phyloP scores from a whole-genome alignment of 495 filamentous ascomycete genomes.

The Chaetomium cochliodes region DNA sequence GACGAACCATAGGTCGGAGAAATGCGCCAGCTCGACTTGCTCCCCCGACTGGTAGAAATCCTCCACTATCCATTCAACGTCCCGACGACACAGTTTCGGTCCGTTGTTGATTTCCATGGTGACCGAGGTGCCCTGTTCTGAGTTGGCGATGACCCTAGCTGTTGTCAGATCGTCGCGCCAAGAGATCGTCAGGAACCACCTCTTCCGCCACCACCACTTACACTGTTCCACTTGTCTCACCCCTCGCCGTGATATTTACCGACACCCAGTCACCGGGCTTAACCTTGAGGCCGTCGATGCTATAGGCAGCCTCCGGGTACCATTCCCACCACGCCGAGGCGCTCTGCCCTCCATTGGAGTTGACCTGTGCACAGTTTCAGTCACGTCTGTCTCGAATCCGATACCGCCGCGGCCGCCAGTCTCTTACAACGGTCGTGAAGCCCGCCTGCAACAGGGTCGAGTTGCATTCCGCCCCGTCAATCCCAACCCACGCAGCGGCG shows the following conservation, averaged over 20 bases:
- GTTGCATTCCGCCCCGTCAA: conserved; percentile 36
- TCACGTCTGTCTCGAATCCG: background rate
- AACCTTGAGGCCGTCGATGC: conserved; percentile 50
- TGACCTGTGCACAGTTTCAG: conserved; percentile 22
- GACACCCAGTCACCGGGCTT: conserved; percentile 56
- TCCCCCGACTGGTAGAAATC: conserved; percentile 33
- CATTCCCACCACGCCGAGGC: conserved; percentile 61
- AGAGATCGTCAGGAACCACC: background rate
- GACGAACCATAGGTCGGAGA: conserved; percentile 41
- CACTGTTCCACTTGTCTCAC: conserved; percentile 46
- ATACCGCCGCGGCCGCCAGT: background rate
- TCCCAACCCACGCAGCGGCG: conserved; percentile 34
- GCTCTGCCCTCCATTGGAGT: conserved; percentile 34
- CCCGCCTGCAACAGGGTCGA: conserved; percentile 32
- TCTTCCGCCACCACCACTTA: conserved; percentile 19
- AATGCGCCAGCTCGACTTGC: conserved; percentile 37
- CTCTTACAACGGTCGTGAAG: conserved; percentile 33
- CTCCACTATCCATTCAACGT: conserved; percentile 46
- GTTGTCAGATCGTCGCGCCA: background rate
- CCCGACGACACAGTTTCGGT: conserved; percentile 33
- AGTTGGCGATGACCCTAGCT: conserved; percentile 48
- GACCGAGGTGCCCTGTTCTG: conserved; percentile 48
- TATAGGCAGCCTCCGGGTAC: conserved; percentile 55
- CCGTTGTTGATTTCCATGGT: conserved; percentile 45
- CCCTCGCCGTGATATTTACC: conserved; percentile 48